Percentiles rank a stretch among this genome's conserved stretches.
Evolutionary conservation across 495 filamentous ascomycete species (phyloP).

Genomic region (Neurospora sublineolata): DNA sequence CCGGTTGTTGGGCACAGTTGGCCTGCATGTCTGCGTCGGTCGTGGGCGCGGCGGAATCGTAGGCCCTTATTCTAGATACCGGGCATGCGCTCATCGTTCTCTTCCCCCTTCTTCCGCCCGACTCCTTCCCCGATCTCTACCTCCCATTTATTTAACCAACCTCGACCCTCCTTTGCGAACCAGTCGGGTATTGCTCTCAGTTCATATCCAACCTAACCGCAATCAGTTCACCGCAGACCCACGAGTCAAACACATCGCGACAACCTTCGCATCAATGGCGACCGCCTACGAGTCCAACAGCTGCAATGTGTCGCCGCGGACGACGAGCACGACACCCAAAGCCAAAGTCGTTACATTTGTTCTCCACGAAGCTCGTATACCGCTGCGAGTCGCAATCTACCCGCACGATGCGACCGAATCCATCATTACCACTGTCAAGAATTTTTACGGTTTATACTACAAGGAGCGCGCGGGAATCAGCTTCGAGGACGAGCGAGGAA

Average conservation of each 20-base stretch:
- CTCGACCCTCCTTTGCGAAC: background rate
- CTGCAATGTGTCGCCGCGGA: constrained; percentile 36
- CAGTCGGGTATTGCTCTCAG: background rate
- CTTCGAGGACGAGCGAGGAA: constrained; percentile 80
- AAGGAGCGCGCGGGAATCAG: constrained; percentile 50
- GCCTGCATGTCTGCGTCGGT: background rate
- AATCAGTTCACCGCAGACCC: background rate
- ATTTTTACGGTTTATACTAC: constrained; percentile 87
- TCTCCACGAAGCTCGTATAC: constrained; percentile 67
- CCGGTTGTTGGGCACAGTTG: constrained; percentile 4
- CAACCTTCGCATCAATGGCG: constrained; percentile 5
- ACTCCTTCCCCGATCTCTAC: background rate
- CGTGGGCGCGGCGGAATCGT: background rate
- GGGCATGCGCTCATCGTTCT: background rate
- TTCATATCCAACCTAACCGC: background rate
- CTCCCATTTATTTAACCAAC: background rate
- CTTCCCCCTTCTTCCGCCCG: background rate
- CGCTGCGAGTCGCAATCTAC: constrained; percentile 83
- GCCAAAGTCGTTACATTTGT: constrained; percentile 81
- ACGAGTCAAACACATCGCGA: background rate
- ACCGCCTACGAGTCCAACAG: constrained; percentile 14
- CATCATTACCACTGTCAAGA: constrained; percentile 92
- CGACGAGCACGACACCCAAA: constrained; percentile 46
- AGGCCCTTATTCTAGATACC: background rate
- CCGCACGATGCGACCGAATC: constrained; percentile 91